Evolutionary conservation across 331 rosid genomes (phyloP), one percentile per base, ranked within the genome.

Genomic region (Spiraea crenata): DNA sequence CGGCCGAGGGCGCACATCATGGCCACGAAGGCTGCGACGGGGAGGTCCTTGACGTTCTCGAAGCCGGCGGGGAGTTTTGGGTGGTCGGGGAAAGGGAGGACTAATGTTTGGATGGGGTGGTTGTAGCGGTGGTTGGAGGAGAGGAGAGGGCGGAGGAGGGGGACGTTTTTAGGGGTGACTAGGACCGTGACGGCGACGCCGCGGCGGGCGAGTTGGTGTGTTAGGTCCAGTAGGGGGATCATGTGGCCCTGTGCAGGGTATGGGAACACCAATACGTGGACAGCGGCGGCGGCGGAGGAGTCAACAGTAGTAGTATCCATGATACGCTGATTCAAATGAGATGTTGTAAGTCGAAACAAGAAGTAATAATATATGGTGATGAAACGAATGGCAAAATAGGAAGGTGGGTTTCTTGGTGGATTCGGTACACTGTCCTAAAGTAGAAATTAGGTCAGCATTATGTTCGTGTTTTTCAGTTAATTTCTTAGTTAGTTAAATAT

Each of bases 241-340:
- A 77, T 6, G 79, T 87, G 92, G 48, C 88, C 86, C 4, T 88
- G 83, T 7, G 92, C 49, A 0, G 90, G 85, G 77, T 54, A 77
- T n/a, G 73, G 73, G 46, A 77, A 63, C 5, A 77, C 74, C 0
- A 87, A 69, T 25, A 87, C 54, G 46, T 87, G 90, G 41, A 63
- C 15, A n/a, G 5, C 15, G 17, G 11, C 2, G 38, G 34, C 14
- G 49, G 44, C 12, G 20, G 46, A 11, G 31, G 7, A 25, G 31
- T 25, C 31, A 25, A 25, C 2, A 2, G 31, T 25, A 25, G 31
- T 25, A 1, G 31, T 25, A 25, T 25, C 31, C 31, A 25, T 25
- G 31, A 25, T 25, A 25, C 31, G 31, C 31, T 25, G 31, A 25
- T 25, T 0, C 31, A 25, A 25, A 0, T 25, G 31, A 25, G 31